phyloP scores from a whole-genome alignment of 1,139 yeast genomes.

The Saccharomyces hybrid region DNA sequence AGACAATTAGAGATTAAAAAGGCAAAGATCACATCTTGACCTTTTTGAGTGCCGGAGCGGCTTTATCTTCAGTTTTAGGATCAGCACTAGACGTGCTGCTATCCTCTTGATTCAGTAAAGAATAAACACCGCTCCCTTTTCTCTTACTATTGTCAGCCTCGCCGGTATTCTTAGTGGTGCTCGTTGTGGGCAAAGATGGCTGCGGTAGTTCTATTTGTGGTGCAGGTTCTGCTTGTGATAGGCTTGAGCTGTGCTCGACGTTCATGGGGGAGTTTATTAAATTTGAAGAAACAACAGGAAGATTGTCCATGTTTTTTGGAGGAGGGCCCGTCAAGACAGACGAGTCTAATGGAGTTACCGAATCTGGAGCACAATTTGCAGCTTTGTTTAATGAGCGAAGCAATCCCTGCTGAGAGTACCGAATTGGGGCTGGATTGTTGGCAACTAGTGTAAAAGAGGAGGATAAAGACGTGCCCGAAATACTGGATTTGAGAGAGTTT shows the following conservation, averaged over 20 bases:
- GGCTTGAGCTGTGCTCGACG: neutral
- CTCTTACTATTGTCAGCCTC: conserved; percentile 1
- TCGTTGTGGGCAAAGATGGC: neutral
- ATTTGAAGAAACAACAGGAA: neutral
- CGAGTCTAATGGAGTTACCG: neutral
- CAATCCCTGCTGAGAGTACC: neutral
- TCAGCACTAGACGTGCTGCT: conserved; percentile 6
- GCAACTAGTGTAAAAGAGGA: neutral
- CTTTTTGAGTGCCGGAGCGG: neutral
- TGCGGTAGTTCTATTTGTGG: neutral
- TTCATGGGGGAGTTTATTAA: conserved; percentile 4
- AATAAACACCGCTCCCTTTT: conserved; percentile 14
- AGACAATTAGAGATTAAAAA: neutral
- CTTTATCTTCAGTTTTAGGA: conserved; percentile 6
- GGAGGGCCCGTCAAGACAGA: neutral
- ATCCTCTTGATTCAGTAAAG: conserved; percentile 12
- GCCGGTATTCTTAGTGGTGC: neutral
- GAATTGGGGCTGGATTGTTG: neutral
- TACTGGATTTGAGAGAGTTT: neutral
- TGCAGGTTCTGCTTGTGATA: neutral
- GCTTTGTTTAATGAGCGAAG: neutral
- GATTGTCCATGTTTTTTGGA: neutral
- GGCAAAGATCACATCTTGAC: neutral
- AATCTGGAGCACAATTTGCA: neutral
- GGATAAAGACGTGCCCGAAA: neutral